phyloP scores from a whole-genome alignment of 2,329 filamentous ascomycete genomes.

The Aspergillus sojae region DNA sequence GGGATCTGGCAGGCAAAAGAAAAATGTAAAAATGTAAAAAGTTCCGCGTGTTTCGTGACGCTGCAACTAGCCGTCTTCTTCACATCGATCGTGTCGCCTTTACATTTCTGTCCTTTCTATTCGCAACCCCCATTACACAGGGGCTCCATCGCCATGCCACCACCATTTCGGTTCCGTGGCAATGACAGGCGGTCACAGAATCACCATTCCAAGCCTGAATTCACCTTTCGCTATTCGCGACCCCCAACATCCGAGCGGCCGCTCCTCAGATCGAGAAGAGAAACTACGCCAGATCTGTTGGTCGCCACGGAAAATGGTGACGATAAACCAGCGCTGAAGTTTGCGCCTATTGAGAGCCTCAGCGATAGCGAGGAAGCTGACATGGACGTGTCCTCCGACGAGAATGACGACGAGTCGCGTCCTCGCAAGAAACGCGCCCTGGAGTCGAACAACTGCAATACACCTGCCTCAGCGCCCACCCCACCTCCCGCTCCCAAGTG shows the following conservation, averaged over 20 bases:
- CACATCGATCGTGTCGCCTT: not conserved
- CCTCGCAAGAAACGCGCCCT: constrained; percentile 45
- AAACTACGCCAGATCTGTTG: constrained; percentile 41
- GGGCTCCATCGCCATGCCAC: constrained; percentile 19
- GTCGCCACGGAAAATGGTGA: constrained; percentile 24
- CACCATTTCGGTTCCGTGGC: constrained; percentile 39
- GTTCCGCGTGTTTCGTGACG: not conserved
- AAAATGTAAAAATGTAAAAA: not conserved
- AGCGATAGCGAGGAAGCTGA: constrained; percentile 51
- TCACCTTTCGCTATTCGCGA: constrained; percentile 44
- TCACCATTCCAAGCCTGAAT: constrained; percentile 33
- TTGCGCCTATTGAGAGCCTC: constrained; percentile 40
- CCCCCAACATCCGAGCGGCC: constrained; percentile 42
- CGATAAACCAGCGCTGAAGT: constrained; percentile 37
- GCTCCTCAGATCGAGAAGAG: constrained; percentile 36
- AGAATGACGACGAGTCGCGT: constrained; percentile 34
- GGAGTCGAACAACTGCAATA: constrained; percentile 22
- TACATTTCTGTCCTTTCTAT: not conserved
- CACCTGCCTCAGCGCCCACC: constrained; percentile 25
- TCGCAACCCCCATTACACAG: not conserved
- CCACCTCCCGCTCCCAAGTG: constrained; percentile 66
- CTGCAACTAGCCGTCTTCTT: not conserved
- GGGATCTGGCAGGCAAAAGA: constrained; percentile 1
- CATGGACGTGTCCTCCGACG: constrained; percentile 47
- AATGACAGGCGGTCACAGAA: constrained; percentile 29